phyloP scores from a whole-genome alignment of 805 yeast genomes.

The Zygoascus tannicola region DNA sequence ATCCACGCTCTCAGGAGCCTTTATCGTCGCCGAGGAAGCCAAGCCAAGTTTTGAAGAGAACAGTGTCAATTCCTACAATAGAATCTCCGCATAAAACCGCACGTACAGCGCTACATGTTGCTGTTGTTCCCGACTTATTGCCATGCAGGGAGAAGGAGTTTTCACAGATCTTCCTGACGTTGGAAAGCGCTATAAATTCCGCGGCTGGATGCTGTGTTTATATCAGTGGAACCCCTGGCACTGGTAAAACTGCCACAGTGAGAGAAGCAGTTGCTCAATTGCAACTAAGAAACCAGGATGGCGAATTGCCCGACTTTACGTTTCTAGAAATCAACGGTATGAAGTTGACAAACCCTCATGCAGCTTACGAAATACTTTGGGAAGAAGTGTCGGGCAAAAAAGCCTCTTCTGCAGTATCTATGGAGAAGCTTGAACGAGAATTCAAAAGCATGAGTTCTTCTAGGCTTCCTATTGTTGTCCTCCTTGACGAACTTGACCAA shows the following conservation, averaged over 20 bases:
- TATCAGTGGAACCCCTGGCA: conserved; percentile 96
- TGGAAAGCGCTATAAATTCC: conserved; percentile 63
- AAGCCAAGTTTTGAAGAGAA: background rate
- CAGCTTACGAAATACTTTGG: conserved; percentile 80
- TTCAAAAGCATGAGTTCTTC: conserved; percentile 35
- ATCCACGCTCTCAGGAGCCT: background rate
- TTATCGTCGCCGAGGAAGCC: conserved; percentile 9
- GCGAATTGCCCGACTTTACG: conserved; percentile 43
- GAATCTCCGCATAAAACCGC: conserved; percentile 22
- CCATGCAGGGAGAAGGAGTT: conserved; percentile 88
- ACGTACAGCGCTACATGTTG: conserved; percentile 26
- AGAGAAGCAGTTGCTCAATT: conserved; percentile 75
- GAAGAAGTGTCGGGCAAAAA: conserved; percentile 52
- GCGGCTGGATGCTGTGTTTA: conserved; percentile 77
- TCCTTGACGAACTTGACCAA: conserved; percentile 91
- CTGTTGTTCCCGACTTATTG: conserved; percentile 39
- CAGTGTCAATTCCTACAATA: background rate
- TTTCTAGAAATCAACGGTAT: conserved; percentile 87
- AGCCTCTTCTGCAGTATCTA: conserved; percentile 52
- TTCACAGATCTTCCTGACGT: conserved; percentile 51
- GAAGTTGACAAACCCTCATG: conserved; percentile 67
- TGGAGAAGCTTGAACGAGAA: conserved; percentile 58
- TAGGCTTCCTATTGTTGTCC: conserved; percentile 54
- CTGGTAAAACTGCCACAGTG: conserved; percentile 92
- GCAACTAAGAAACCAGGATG: conserved; percentile 32